Base-by-base conservation (phyloP, 805 yeast species). In the Ogataea corticis region DNA sequence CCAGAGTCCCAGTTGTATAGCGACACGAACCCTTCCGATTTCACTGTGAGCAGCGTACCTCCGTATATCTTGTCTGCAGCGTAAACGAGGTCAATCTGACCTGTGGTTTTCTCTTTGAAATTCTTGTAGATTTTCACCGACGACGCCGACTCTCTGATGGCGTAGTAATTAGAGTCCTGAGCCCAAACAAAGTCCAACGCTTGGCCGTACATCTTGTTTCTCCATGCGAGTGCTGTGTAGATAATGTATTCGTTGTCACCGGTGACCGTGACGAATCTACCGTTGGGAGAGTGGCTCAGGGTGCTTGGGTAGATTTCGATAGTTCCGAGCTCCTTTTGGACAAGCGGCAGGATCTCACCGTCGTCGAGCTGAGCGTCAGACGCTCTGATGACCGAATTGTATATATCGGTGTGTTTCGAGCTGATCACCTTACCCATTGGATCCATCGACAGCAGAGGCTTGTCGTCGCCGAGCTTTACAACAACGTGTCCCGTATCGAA, bases 221-320 rank as follows among this genome's bases (percentile, higher is more conserved):
- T 82, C 99, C 99, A 94, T 1, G 98, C 98, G 59, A 94, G 77
- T 1, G 99, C 92, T 2, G 98, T 91, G 70, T 92, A 94, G 44
- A 94, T 85, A 57, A 92, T 88, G 66, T 89, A 92, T 69, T 94
- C 99, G 49, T 97, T 97, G 69, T 94, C 99, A 62, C 99, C 99
- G 37, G 92, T 85, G 40, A 94, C 97, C 21, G 98, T 86, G 32
- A 91, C 97, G 65, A 87, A 94, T 67, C 97, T 82, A 52, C 99
- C 99, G 64, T 94, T 94, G 52, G 98, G 97, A 36, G 98, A 92
- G 68, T 94, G 99, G 40, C 76, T 71, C 60, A 94, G 76, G 49
- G 86, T 77, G 50, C 87, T 85, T 42, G 99, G 98, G 75, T 83
- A 94, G 37, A 92, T 80, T 68, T 94, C 99, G 42, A 92, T 88